Evolutionary conservation across 2,329 filamentous ascomycete genomes (phyloP), one percentile per base, ranked within the genome.

Genomic region (Monilinia laxa): DNA sequence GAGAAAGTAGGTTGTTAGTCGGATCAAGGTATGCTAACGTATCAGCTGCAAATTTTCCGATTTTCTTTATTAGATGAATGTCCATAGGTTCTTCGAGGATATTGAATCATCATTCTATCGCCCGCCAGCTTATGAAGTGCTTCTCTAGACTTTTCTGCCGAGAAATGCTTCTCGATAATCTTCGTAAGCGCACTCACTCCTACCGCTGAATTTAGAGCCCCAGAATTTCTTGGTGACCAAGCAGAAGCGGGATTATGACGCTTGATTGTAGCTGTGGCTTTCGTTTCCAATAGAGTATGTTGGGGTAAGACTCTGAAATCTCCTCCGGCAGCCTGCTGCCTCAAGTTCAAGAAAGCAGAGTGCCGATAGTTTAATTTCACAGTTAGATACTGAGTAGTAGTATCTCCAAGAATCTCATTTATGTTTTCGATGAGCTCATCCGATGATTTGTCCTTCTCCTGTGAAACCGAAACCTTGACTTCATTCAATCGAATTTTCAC

Each of bases 351-450:
- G 72, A 88, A 87, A 0, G 80, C 83, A 0, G 86, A 85, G 71
- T 88, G 85, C 2, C 79, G 78, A 71, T 88, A 89, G 9, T 77
- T 81, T 10, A 88, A 70, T 25, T 78, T 78, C 20, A 88, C 78
- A 3, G 80, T 80, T 60, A 88, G 75, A 69, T 85, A 88, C 45
- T 81, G 79, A 20, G 79, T 79, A 25, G 75, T 75, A 4, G 78
- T 78, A 63, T 80, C 78, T 40, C 85, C 84, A 3, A 89, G 80
- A 65, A 87, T 81, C 40, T 79, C 77, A 71, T 88, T 84, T 14
- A 89, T 78, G 66, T 87, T 84, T 31, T 84, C 80, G 20, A 89
- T 85, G 42, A 88, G 77, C 52, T 84, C 80, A 16, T 87, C 84
- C 0, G 85, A 82, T 51, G 78, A 80, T 23, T 59, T 56, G 57